Evolutionary conservation across 2,329 filamentous ascomycete species (phyloP), one percentile per base, ranked within the genome.

Genomic region (Botryosphaeria dothidea): DNA sequence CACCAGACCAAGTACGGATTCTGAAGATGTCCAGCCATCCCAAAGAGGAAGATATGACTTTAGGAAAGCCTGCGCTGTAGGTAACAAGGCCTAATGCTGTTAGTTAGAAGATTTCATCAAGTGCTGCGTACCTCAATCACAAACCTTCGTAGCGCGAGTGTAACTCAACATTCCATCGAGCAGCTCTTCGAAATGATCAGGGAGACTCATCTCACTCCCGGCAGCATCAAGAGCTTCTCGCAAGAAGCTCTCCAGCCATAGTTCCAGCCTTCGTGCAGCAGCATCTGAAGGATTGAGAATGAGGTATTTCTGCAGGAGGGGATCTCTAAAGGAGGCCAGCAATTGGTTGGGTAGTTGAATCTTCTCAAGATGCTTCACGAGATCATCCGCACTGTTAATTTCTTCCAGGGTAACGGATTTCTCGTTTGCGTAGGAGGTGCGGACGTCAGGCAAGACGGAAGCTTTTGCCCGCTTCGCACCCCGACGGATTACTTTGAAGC

Each of bases 281-380:
- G 71, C 71, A 9, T 71, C 69, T 1, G 75, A 74, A 13, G 75
- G 72, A 7, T 67, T 75, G n/a, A 91, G 79, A 36, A 92, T 79
- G 25, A 94, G 81, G 62, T 82, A 85, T 72, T 94, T 95, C 74
- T 94, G 92, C 1, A 94, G 84, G 31, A 96, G 80, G 3, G 90
- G 90, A 71, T 96, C 91, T 1, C 85, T 86, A 15, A 96, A 80
- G 3, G 91, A 87, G 4, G 92, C 91, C 45, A 93, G 87, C 1
- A 96, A 82, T 76, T 96, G 92, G 68, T 91, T 93, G 0, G 92
- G 92, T 45, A 93, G 80, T 75, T 95, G 91, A 27, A 96, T 88
- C 69, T 85, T 90, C 69, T 96, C 92, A 8, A 96, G 77, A 65
- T 86, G 90, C 49, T 86, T 84, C 5, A 92, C 88, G 66, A 96